These are phyloP conservation scores for Pogostemon cablin DNA, from an alignment of 257 asterid genomes.

Conservation along the genomic window DNA sequence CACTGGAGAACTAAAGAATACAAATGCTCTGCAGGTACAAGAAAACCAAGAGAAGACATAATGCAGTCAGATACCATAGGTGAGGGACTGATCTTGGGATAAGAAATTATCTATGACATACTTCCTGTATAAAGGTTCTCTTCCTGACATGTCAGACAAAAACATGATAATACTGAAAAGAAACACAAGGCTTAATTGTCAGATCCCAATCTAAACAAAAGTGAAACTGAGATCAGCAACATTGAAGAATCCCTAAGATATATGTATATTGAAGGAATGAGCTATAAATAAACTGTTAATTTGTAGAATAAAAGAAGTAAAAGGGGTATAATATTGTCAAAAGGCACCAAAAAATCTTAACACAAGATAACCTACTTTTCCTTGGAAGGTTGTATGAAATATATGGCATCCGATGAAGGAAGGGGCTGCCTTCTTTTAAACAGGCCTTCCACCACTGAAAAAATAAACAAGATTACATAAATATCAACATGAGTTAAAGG, in stretches of 20 bases:
- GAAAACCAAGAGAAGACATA: constrained; percentile 28
- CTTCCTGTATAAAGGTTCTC: constrained; percentile 93
- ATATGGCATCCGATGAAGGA: constrained; percentile 84
- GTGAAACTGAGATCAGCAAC: constrained; percentile 14
- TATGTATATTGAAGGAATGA: constrained; percentile 8
- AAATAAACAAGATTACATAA: constrained; percentile 21
- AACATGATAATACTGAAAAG: constrained; percentile 75
- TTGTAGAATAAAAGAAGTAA: not conserved
- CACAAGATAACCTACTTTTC: constrained; percentile 62
- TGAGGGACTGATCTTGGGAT: not conserved
- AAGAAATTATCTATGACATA: constrained; percentile 38
- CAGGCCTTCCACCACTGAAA: constrained; percentile 91
- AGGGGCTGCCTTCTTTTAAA: constrained; percentile 83
- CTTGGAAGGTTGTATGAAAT: constrained; percentile 83
- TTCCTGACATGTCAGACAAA: constrained; percentile 96
- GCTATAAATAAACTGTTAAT: constrained; percentile 2
- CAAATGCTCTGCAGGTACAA: constrained; percentile 73
- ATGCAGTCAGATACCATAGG: constrained; percentile 25
- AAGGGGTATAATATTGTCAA: not conserved
- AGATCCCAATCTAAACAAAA: constrained; percentile 34
- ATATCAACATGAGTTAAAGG: constrained; percentile 28
- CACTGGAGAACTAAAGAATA: constrained; percentile 74
- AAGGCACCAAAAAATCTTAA: not conserved
- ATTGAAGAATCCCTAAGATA: not conserved
- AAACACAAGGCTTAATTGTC: constrained; percentile 36